A percentile compares a stretch with the other conserved stretches of the same genome.
phyloP scores from a whole-genome alignment of 2,329 filamentous ascomycete species.

The Gyromitra esculenta region DNA sequence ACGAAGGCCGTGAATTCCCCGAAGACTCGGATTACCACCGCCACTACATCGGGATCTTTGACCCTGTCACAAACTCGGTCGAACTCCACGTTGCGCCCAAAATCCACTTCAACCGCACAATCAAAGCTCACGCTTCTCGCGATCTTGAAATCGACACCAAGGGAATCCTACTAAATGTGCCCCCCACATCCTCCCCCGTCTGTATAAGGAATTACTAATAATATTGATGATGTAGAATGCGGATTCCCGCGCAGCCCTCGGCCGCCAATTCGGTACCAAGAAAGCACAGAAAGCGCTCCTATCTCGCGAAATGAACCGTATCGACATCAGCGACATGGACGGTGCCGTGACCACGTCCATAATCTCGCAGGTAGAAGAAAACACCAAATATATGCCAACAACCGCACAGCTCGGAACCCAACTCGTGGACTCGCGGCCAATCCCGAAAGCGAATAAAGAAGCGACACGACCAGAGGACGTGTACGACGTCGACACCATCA shows the following conservation, averaged over 20 bases:
- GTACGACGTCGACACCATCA: constrained; percentile 73
- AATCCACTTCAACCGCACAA: constrained; percentile 70
- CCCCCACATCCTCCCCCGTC: constrained; percentile 55
- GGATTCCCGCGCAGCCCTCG: constrained; percentile 70
- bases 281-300: constrained; percentile 82
- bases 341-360: constrained; percentile 72
- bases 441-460: constrained; percentile 74
- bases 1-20: constrained; percentile 62
- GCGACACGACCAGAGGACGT: constrained; percentile 76
- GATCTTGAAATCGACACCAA: constrained; percentile 63
- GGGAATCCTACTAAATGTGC: constrained; percentile 60
- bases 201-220: not conserved
- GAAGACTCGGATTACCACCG: constrained; percentile 65
- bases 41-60: constrained; percentile 73
- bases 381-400: constrained; percentile 73
- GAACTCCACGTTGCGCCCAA: constrained; percentile 72
- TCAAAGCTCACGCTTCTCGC: constrained; percentile 67
- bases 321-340: constrained; percentile 65
- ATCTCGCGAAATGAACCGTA: constrained; percentile 63
- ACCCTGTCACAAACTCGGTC: constrained; percentile 69
- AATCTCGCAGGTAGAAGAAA: constrained; percentile 62
- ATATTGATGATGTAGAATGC: constrained; percentile 49
- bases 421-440: constrained; percentile 75
- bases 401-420: constrained; percentile 72
- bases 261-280: constrained; percentile 83